These are phyloP conservation scores for Tuber aestivum DNA, from an alignment of 495 filamentous ascomycete species.

Conservation along the genomic window DNA sequence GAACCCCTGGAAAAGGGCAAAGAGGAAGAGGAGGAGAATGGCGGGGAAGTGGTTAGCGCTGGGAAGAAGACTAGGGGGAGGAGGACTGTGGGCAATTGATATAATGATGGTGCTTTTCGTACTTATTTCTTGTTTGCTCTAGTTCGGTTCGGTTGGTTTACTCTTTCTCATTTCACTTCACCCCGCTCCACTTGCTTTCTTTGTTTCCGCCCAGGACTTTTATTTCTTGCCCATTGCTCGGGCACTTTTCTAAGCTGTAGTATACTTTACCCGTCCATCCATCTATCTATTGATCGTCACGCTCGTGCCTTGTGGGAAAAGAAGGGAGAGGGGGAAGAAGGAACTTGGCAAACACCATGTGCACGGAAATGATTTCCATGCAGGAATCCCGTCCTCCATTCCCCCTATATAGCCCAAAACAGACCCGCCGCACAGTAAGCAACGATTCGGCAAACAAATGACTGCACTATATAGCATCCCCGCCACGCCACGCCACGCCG, in stretches of 20 bases:
- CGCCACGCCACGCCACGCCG: neutral
- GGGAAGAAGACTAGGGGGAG: slow-evolving; percentile 71
- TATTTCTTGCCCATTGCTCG: neutral
- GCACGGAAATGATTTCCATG: neutral
- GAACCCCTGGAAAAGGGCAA: slow-evolving; percentile 85
- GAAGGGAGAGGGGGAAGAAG: too few relatives aligned
- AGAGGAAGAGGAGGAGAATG: slow-evolving; percentile 73
- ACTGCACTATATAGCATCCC: neutral
- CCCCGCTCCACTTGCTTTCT: slow-evolving; percentile 1
- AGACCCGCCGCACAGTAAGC: neutral
- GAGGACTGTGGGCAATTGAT: slow-evolving; percentile 47
- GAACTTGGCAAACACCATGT: neutral
- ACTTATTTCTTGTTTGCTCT: neutral
- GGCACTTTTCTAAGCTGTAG: slow-evolving; percentile 3
- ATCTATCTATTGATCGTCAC: neutral
- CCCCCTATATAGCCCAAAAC: too few relatives aligned
- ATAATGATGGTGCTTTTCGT: slow-evolving; percentile 4
- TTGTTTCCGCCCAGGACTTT: neutral
- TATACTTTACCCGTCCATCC: neutral
- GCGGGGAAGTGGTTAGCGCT: slow-evolving; percentile 52
- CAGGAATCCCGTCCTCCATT: neutral
- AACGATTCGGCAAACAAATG: neutral
- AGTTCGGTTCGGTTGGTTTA: neutral
- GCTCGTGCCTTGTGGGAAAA: neutral
- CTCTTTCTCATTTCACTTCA: slow-evolving; percentile 2